These are phyloP conservation scores for Rutidosis leptorrhynchoides DNA, from an alignment of 129 eudicot species.

Conservation along the genomic window DNA sequence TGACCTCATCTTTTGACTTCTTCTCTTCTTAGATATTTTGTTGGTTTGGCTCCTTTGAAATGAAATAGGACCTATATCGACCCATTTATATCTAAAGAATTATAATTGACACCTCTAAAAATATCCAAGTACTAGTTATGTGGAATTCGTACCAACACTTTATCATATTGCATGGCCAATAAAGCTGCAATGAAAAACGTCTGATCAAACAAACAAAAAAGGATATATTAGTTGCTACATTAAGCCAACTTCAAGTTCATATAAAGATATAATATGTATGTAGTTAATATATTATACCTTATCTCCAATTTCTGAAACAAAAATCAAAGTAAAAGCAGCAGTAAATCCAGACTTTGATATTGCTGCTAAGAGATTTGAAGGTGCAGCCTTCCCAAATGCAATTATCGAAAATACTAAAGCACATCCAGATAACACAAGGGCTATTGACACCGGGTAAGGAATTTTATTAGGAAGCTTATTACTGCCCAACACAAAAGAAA, in stretches of 20 bases:
- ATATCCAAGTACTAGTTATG: conserved; percentile 5
- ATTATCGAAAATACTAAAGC: conserved; percentile 65
- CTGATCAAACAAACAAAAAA: conserved; percentile 50
- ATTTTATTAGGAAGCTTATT: conserved; percentile 54
- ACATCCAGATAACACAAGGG: conserved; percentile 74
- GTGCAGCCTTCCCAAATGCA: conserved; percentile 67
- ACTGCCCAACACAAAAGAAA: conserved; percentile 47
- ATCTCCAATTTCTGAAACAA: conserved; percentile 97
- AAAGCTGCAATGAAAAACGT: conserved; percentile 98
- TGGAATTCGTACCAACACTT: conserved; percentile 70
- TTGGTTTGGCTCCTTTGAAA: not conserved
- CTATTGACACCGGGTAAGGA: conserved; percentile 73
- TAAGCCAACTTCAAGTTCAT: conserved; percentile 19
- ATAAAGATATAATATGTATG: conserved; percentile 4
- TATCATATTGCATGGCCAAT: conserved; percentile 91
- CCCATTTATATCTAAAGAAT: not conserved
- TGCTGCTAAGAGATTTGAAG: conserved; percentile 75
- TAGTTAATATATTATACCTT: conserved; percentile 46
- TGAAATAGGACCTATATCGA: not conserved
- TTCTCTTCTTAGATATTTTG: not conserved
- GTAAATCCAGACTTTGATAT: conserved; percentile 96
- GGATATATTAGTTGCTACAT: conserved; percentile 26
- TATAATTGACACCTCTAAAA: not conserved
- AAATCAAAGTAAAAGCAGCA: conserved; percentile 84
- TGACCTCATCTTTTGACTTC: not conserved